Conservation (phyloP, 331 rosid genomes). For the Quercus lobata region DNA sequence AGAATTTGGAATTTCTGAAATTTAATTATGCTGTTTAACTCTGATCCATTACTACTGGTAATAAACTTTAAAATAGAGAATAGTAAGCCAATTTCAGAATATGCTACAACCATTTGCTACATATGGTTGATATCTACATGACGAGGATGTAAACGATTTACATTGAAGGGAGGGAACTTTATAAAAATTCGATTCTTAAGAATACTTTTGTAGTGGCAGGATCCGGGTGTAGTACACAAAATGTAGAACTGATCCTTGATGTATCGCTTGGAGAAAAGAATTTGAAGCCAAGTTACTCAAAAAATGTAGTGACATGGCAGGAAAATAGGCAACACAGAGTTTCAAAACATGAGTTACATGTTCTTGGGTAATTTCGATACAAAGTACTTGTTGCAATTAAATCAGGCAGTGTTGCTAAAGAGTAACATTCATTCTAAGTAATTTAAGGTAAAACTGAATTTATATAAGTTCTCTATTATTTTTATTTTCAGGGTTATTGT, state of each 20-base stretch:
- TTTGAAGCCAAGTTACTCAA: too few relatives aligned
- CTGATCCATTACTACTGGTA: background rate
- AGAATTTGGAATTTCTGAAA: background rate
- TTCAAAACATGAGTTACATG: too few relatives aligned
- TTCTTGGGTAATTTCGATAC: too few relatives aligned
- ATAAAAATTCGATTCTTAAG: background rate
- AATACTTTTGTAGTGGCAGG: too few relatives aligned
- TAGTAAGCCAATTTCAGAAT: background rate
- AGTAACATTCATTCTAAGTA: too few relatives aligned
- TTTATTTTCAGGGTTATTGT: too few relatives aligned
- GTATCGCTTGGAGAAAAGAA: background rate
- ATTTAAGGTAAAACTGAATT: too few relatives aligned
- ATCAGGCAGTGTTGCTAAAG: too few relatives aligned
- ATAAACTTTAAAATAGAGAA: background rate
- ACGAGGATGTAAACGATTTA: background rate
- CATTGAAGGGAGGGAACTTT: background rate
- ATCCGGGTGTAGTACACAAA: background rate
- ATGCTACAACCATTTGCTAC: background rate
- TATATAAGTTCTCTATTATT: too few relatives aligned
- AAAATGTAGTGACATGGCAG: too few relatives aligned
- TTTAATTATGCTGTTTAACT: background rate
- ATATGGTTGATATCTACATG: background rate
- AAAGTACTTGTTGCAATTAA: too few relatives aligned
- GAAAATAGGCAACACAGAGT: too few relatives aligned
- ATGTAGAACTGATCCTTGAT: slow-evolving; percentile 6